Percentiles rank a stretch among this genome's conserved stretches.
Evolutionary conservation across 441 rosid species (phyloP).

Genomic region (Mallotus japonicus): DNA sequence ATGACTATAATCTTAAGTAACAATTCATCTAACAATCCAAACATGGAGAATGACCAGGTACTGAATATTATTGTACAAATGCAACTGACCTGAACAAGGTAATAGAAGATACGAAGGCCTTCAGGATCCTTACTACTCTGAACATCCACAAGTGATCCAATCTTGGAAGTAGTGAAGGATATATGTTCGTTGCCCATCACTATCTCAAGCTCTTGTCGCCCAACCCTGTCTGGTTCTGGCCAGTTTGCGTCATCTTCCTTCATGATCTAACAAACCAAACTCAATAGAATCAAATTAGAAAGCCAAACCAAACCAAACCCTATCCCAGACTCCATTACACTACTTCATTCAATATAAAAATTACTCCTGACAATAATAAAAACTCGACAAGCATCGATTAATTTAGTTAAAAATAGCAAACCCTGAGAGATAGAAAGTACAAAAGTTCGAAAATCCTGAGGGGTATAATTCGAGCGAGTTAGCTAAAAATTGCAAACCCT

Average conservation of each 20-base stretch:
- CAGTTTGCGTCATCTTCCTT: constrained; percentile 95
- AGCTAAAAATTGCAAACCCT: background rate
- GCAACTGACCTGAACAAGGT: constrained; percentile 84
- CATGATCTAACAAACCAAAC: constrained; percentile 54
- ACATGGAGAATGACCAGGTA: background rate
- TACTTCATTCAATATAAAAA: too few species aligned
- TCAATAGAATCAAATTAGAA: background rate
- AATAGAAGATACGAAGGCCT: constrained; percentile 90
- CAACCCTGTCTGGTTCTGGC: constrained; percentile 96
- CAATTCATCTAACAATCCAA: background rate
- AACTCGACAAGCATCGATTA: too few species aligned
- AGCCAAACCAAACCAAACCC: too few species aligned
- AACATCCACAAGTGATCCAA: constrained; percentile 93
- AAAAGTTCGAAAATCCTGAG: too few species aligned
- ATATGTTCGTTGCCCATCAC: constrained; percentile 97
- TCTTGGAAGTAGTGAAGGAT: constrained; percentile 90
- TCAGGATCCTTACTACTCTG: constrained; percentile 90
- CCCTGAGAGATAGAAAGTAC: too few species aligned
- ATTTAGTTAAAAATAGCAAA: too few species aligned
- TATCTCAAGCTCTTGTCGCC: constrained; percentile 91
- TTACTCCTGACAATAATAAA: too few species aligned
- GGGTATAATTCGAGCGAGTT: too few species aligned
- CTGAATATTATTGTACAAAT: background rate
- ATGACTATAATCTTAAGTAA: too few species aligned
- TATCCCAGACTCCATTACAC: too few species aligned